Conservation (phyloP, 2,329 filamentous ascomycete genomes). For the Allantophomopsis lycopodina region DNA sequence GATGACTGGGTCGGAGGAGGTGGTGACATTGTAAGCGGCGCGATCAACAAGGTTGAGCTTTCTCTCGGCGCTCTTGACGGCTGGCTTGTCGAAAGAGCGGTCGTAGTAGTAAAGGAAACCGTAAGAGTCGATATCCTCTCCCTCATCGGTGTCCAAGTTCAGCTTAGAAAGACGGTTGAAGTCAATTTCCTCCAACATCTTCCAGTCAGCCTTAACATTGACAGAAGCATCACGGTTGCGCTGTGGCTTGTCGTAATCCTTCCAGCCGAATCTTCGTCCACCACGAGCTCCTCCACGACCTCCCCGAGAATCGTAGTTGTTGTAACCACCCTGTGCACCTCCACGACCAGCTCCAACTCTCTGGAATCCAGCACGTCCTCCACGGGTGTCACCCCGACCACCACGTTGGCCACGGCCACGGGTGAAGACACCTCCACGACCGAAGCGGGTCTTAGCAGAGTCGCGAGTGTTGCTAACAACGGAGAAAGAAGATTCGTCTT, state of each 20-base stretch:
- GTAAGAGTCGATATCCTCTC: constrained; percentile 89
- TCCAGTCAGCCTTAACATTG: constrained; percentile 93
- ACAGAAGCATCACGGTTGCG: constrained; percentile 93
- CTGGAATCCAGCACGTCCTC: constrained; percentile 49
- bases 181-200: constrained; percentile 94
- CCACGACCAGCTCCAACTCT: constrained; percentile 53
- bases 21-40: constrained; percentile 96
- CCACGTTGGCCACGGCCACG: constrained; percentile 61
- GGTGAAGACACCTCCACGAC: constrained; percentile 82
- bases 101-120: constrained; percentile 99
- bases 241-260: constrained; percentile 96
- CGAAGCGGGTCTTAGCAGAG: constrained; percentile 72
- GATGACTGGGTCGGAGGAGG: constrained; percentile 88
- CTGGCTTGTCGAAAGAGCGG: constrained; percentile 83
- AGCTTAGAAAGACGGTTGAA: constrained; percentile 91
- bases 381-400: constrained; percentile 57
- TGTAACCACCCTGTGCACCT: constrained; percentile 47
- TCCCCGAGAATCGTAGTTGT: constrained; percentile 61
- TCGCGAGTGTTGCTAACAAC: constrained; percentile 93
- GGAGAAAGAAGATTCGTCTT: constrained; percentile 96
- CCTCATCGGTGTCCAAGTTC: constrained; percentile 87
- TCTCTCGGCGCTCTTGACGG: constrained; percentile 77
- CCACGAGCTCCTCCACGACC: constrained; percentile 57
- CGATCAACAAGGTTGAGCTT: constrained; percentile 84
- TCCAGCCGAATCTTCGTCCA: constrained; percentile 90